Evolutionary conservation across 1,284 basidiomycete species (phyloP).

Genomic region (Ganoderma lucidum): DNA sequence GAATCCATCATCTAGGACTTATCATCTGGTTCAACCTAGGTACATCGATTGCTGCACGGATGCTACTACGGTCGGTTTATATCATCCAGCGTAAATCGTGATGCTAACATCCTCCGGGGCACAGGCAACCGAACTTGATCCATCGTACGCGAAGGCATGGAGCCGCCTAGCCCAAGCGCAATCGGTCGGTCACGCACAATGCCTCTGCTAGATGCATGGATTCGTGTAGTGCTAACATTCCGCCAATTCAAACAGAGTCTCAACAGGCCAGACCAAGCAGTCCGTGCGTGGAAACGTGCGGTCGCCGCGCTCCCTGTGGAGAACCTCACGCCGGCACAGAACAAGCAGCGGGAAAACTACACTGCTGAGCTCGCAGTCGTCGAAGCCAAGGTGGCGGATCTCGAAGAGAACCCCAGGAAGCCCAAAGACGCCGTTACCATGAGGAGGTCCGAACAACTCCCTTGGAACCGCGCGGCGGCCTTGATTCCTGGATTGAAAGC

Average conservation of each 20-base stretch:
- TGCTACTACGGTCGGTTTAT: constrained; percentile 23
- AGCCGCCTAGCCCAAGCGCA: constrained; percentile 6
- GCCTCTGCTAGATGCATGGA: neutral
- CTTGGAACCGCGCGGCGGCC: constrained; percentile 34
- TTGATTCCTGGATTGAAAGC: constrained; percentile 28
- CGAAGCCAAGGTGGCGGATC: constrained; percentile 12
- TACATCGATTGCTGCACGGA: constrained; percentile 27
- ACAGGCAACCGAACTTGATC: constrained; percentile 44
- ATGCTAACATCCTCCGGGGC: neutral
- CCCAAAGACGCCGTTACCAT: neutral
- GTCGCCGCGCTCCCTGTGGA: constrained; percentile 35
- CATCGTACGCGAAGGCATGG: constrained; percentile 40
- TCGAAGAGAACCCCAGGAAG: constrained; percentile 6
- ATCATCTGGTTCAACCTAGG: constrained; percentile 10
- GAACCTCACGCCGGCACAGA: constrained; percentile 36
- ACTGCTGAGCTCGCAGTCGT: constrained; percentile 27
- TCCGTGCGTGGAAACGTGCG: constrained; percentile 36
- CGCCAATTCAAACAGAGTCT: constrained; percentile 25
- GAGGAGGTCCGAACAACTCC: neutral
- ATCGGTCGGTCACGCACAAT: neutral
- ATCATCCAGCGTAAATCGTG: neutral
- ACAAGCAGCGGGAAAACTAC: constrained; percentile 42
- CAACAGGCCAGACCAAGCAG: constrained; percentile 23
- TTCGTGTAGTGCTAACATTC: neutral
- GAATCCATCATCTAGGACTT: neutral